Base-by-base conservation (phyloP, 2,329 filamentous ascomycete species). In the Talaromyces pinophilus region DNA sequence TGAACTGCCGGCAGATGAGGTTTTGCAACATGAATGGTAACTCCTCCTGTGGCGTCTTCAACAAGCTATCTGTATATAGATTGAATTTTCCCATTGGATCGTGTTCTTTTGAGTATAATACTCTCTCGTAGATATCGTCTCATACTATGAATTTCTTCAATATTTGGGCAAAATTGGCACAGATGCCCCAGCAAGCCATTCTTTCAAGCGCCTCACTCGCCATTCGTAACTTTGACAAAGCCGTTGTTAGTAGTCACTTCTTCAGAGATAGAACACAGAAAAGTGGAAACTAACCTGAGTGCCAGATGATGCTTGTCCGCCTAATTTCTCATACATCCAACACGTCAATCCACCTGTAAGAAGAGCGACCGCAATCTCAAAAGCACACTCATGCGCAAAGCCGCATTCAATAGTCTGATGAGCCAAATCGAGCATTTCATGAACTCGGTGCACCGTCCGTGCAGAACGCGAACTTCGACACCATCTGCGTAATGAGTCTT, bases 271-370 rank as follows among this genome's bases (percentile, higher is more conserved):
- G 4, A 17, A 30, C 8, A 3, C 17, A 11, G 5, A 17, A 33
- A 17, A 1, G 5, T n/a, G 22, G 5, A 55, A 44, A 52, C 57
- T 5, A 54, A 67, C 63, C 63, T 57, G 28, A 17, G n/a, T 7
- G 1, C 55, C 40, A 6, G 50, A 61, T 15, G 50, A 55, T 13
- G 42, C 25, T 13, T 67, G n/a, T 25, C 57, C 66, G 5, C 66
- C 63, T 15, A 67, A 54, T 28, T 57, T 65, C 11, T 60, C 63
- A 52, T 65, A 67, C 66, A 67, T 67, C 66, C 66, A 67, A 33
- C 66, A 67, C 11, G 30, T 67, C 11, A 67, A 35, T 2, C 66
- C 66, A 5, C 66, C 66, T 0, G 66, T 67, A 15, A 67, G 57
- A 3, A 67, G 44, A 11, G 63, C 63, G 10, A 65, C 62, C 4